Conservation (phyloP, 257 asterid species). For the Euphrasia confusa region DNA sequence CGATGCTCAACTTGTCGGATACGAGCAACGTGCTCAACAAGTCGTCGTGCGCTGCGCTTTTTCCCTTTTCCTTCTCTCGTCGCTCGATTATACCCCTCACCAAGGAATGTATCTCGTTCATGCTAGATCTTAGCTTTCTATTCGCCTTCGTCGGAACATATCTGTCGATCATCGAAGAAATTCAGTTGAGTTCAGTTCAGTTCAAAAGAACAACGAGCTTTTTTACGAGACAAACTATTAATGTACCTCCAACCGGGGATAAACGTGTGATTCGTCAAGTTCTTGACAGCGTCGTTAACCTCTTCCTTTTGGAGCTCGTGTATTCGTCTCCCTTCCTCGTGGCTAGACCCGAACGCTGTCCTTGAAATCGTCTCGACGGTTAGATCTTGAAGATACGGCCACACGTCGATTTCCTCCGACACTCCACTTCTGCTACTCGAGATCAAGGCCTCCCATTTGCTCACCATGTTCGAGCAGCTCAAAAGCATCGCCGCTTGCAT, state of each 20-base stretch:
- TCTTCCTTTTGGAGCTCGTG: conserved; percentile 28
- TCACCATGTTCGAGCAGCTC: conserved; percentile 28
- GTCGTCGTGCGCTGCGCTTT: not conserved
- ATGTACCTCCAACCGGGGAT: conserved; percentile 37
- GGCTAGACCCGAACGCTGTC: conserved; percentile 32
- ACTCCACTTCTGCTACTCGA: not conserved
- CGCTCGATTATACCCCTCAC: not conserved
- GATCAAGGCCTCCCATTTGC: conserved; percentile 26
- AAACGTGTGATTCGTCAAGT: not conserved
- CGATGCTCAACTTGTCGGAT: not conserved
- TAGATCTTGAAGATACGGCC: conserved; percentile 32
- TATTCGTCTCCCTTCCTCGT: conserved; percentile 31
- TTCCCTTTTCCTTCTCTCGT: not conserved
- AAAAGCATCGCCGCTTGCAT: conserved; percentile 8
- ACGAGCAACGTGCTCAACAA: not conserved
- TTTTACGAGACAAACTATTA: too few species aligned
- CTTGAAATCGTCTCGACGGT: conserved; percentile 34
- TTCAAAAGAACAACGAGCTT: too few species aligned
- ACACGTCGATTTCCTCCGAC: conserved; percentile 29
- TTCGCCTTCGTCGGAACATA: not conserved
- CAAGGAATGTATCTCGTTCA: not conserved
- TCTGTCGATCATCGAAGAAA: not conserved
- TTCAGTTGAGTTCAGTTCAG: too few species aligned
- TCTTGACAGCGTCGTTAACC: conserved; percentile 13
- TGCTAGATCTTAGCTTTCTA: not conserved